Percentiles rank a stretch among this genome's conserved stretches.
Conservation (phyloP, 208 protist species). For the Acanthamoeba healyi region DNA sequence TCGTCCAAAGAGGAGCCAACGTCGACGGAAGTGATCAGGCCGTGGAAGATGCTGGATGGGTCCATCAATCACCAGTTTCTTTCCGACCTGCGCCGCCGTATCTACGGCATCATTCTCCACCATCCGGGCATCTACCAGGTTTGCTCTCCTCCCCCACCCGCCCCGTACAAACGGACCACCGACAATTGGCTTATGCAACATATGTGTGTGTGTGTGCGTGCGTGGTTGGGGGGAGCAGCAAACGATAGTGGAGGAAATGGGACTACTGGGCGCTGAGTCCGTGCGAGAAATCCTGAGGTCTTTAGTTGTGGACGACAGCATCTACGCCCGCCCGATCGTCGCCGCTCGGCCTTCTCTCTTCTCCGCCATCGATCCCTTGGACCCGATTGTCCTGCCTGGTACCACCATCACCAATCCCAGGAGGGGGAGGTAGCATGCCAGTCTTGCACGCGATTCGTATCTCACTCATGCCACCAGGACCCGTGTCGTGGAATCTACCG, state of each 20-base stretch:
- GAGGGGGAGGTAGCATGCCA: no score
- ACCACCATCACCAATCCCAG: background rate
- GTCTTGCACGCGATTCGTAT: no score
- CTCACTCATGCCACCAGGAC: no score
- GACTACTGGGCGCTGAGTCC: background rate
- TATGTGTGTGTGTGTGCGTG: background rate
- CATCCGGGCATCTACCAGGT: slow-evolving; percentile 39
- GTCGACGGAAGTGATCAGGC: background rate
- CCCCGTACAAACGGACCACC: no score
- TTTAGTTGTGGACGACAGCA: background rate
- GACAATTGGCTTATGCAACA: no score
- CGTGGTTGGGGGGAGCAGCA: background rate
- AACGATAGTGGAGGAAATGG: slow-evolving; percentile 8
- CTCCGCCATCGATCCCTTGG: background rate
- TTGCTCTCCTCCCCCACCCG: no score
- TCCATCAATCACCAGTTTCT: background rate
- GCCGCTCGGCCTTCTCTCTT: background rate
- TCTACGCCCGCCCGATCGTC: background rate
- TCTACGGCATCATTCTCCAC: slow-evolving; percentile 23
- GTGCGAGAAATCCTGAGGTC: background rate
- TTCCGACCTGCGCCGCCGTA: background rate
- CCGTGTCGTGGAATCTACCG: no score
- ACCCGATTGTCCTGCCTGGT: background rate
- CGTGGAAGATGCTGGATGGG: slow-evolving; percentile 33
- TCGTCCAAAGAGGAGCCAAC: background rate